Evolutionary conservation across 768 basidiomycete species (phyloP), one percentile per base, ranked within the genome.

Genomic region (Hypsizygus marmoreus): DNA sequence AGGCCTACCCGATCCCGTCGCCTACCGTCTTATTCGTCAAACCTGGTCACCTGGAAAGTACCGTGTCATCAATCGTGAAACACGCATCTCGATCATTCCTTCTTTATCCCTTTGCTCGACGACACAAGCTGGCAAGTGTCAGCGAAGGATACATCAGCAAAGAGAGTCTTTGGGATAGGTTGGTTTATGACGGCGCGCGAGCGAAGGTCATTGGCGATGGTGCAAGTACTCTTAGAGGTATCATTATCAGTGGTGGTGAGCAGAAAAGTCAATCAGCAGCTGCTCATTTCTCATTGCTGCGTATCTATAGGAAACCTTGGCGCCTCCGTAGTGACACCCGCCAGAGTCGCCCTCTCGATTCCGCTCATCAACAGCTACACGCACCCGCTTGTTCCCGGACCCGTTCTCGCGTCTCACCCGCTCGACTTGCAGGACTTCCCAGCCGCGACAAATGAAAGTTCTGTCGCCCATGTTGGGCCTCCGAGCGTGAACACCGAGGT

Each of bases 401-500:
- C 94, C 0, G 65, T 95, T 22, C 76, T 94, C 34, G 88, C 89
- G 5, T 80, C 89, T 6, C 88, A 95, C 58, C 83, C 88, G 6
- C 79, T 91, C 43, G 94, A 97, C 62, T 64, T 97, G 19, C 94
- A 97, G 65, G 75, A 82, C 9, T 81, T 91, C 62, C 73, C 78
- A 3, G 55, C 63, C 4, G 45, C 50, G 4, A 49, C 59, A 1
- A 59, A 60, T 0, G 63, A 63, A n/a, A 62, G 64, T 14, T 54
- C 64, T 4, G 47, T 54, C 23, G 74, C 76, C 3, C 76, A 76
- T 55, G 78, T 80, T 10, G 94, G 93, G 4, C 84, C 92, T 3
- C 94, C 95, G 2, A 79, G 82, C n/a, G 74, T 84, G 43, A 95
- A 95, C 57, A 72, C 93, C 0, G 95, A 97, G 64, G 82, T 79